Conservation (phyloP, 73 alveolate species). For the Uronychia binucleata region DNA sequence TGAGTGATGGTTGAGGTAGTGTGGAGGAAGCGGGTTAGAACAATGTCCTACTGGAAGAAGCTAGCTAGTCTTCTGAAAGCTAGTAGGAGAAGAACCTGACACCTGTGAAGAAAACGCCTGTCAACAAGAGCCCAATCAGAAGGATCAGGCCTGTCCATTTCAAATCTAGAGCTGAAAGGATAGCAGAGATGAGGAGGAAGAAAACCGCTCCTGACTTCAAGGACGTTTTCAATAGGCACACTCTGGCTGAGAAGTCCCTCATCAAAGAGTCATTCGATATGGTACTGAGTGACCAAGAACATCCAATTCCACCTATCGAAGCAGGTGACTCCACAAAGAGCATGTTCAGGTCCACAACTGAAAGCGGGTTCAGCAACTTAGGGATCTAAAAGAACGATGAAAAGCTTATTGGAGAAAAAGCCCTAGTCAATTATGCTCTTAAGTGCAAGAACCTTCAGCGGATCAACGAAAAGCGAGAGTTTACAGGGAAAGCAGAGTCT, state of each 20-base stretch:
- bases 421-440: not conserved
- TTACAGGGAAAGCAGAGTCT: not conserved
- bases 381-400: not conserved
- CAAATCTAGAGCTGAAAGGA: not conserved
- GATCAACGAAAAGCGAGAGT: not conserved
- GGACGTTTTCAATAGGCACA: not conserved
- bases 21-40: too few relatives aligned
- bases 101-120: not conserved
- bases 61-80: too few relatives aligned
- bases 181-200: not conserved
- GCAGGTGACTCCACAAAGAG: not conserved
- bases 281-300: not conserved
- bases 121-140: not conserved
- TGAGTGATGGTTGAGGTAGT: too few relatives aligned
- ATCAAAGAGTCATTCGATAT: not conserved
- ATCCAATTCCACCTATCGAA: too few relatives aligned
- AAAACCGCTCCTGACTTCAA: not conserved
- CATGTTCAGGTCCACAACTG: not conserved
- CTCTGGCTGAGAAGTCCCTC: not conserved
- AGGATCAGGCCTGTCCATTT: not conserved
- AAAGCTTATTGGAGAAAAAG: not conserved
- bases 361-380: not conserved
- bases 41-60: too few relatives aligned
- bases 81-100: too few relatives aligned
- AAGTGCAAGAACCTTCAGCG: not conserved